Conservation (phyloP, 768 basidiomycete genomes). For the Dacryopinax primogenitus region DNA sequence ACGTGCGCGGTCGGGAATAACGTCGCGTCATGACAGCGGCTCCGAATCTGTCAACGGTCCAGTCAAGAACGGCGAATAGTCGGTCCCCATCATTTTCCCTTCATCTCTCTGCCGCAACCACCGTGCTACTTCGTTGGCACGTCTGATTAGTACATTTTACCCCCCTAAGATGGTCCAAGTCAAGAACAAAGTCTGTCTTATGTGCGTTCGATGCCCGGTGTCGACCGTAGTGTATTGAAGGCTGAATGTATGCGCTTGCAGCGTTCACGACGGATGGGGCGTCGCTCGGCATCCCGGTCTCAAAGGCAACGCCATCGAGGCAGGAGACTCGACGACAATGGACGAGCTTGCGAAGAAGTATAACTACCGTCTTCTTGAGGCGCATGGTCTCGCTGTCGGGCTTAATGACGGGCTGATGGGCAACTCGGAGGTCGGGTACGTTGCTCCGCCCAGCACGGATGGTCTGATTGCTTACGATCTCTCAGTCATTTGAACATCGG, state of each 20-base stretch:
- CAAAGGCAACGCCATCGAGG: slow-evolving; percentile 81
- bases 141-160: neutral
- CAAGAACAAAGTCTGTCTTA: slow-evolving; percentile 84
- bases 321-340: slow-evolving; percentile 78
- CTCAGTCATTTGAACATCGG: slow-evolving; percentile 84
- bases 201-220: slow-evolving; percentile 37
- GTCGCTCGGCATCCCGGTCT: slow-evolving; percentile 44
- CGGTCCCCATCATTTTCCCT: slow-evolving; percentile 7
- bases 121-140: neutral
- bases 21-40: neutral
- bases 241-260: slow-evolving; percentile 22
- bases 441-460: slow-evolving; percentile 13
- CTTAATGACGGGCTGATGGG: slow-evolving; percentile 93
- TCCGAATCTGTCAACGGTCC: neutral
- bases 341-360: slow-evolving; percentile 69
- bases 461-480: slow-evolving; percentile 4
- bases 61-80: slow-evolving; percentile 4
- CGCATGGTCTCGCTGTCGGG: slow-evolving; percentile 86
- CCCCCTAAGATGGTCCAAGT: slow-evolving; percentile 28
- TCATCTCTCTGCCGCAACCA: neutral
- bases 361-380: slow-evolving; percentile 56
- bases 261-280: slow-evolving; percentile 96
- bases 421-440: slow-evolving; percentile 93
- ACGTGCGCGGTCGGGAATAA: neutral
- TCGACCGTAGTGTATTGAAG: neutral